These are phyloP conservation scores for Ogataea trehaloabstinens DNA, from an alignment of 805 yeast species.

Conservation along the genomic window DNA sequence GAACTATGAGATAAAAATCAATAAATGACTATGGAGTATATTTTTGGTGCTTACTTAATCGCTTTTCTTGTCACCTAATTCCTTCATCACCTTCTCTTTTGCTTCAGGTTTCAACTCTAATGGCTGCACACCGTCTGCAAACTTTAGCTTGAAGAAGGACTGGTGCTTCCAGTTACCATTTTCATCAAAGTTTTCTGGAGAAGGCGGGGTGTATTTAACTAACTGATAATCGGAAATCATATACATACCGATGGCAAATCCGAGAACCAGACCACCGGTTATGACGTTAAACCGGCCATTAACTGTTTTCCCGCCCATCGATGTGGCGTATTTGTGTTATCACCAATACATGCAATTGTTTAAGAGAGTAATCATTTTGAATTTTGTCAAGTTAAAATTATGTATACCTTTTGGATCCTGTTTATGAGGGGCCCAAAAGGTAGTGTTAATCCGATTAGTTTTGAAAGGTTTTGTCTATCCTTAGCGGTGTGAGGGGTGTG, in stretches of 20 bases:
- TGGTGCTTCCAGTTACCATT: constrained; percentile 37
- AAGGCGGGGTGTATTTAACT: constrained; percentile 40
- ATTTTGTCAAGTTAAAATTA: too few relatives aligned
- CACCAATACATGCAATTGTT: too few relatives aligned
- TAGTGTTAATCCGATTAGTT: too few relatives aligned
- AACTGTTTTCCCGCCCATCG: constrained; percentile 19
- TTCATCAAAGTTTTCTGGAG: constrained; percentile 35
- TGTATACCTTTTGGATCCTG: too few relatives aligned
- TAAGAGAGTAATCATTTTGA: too few relatives aligned
- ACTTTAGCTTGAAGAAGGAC: constrained; percentile 34
- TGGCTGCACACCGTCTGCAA: constrained; percentile 35
- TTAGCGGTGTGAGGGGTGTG: too few relatives aligned
- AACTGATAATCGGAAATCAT: constrained; percentile 34
- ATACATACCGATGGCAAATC: constrained; percentile 28
- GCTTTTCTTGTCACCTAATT: constrained; percentile 5
- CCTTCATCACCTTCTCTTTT: constrained; percentile 13
- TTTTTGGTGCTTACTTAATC: not conserved
- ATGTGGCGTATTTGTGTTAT: too few relatives aligned
- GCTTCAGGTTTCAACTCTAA: constrained; percentile 38
- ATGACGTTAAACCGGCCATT: constrained; percentile 30
- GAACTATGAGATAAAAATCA: not conserved
- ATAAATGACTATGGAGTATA: not conserved
- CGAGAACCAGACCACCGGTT: constrained; percentile 25
- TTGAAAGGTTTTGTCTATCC: too few relatives aligned
- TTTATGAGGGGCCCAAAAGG: too few relatives aligned